Base-by-base conservation (phyloP, 2,329 filamentous ascomycete genomes). In the Sporothrix dimorphospora region DNA sequence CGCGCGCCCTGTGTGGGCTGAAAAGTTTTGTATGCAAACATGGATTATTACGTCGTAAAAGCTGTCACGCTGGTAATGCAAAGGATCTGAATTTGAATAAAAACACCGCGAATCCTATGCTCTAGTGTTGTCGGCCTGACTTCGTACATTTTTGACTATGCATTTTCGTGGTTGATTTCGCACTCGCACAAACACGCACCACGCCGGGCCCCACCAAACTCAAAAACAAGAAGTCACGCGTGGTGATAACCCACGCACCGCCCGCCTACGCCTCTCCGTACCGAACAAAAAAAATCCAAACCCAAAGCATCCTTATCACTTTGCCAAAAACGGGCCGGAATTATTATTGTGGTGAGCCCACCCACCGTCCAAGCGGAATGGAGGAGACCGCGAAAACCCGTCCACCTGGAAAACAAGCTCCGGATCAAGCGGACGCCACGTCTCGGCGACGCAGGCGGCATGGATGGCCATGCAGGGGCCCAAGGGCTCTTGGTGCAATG, bases 401-500 rank as follows among this genome's bases (percentile, higher is more conserved):
- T 19, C 34, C 59, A 3, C 3, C 38, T 30, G 7, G 55, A 11
- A 11, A 6, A 24, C 38, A 27, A 21, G 9, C 19, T 38, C 16
- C 9, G 21, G 55, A n/a, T n/a, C 55, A 9, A 14, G n/a, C 30
- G n/a, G 30, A 30, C 14, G 21, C 30, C 12, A 9, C 30, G 19
- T 40, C 30, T 45, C 38, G n/a, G 59, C n/a, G 14, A 40, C 40
- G 40, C 40, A 45, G 47, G 19, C 38, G 42, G 5, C 16, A 53
- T 19, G 71, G 21, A 21, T 24, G 57, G 19, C 65, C 55, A 42
- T 9, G 8, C 16, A 47, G 5, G 14, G 74, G 74, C 1, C 72
- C 74, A 3, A 59, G 74, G 14, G 47, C 71, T 2, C 72, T 75
- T 7, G 21, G 24, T 0, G 57, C 49, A n/a, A 75, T 75, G 72